These are phyloP conservation scores for Fusarium sarcochroum DNA, from an alignment of 2,329 filamentous ascomycete species.

Conservation along the genomic window DNA sequence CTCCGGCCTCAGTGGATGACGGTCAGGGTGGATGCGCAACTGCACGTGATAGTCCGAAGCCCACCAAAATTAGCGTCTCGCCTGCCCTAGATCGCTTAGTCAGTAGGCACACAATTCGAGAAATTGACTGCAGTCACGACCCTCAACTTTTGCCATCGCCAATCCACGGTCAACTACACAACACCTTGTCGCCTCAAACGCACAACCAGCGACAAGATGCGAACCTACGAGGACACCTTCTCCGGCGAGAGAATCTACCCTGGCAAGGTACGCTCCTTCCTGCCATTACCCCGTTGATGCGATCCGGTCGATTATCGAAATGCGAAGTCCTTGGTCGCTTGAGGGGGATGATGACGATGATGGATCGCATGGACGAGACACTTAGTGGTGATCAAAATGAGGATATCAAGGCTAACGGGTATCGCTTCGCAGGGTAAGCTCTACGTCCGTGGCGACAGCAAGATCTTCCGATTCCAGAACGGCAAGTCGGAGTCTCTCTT, in stretches of 20 bases:
- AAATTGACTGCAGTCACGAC: slow-evolving; percentile 56
- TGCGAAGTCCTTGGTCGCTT: slow-evolving; percentile 29
- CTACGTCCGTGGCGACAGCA: slow-evolving; percentile 99
- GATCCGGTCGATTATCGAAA: slow-evolving; percentile 45
- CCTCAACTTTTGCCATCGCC: slow-evolving; percentile 56
- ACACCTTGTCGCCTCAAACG: slow-evolving; percentile 58
- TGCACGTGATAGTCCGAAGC: slow-evolving; percentile 50
- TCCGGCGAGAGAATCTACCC: slow-evolving; percentile 77
- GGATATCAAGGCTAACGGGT: slow-evolving; percentile 49
- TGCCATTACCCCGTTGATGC: slow-evolving; percentile 33
- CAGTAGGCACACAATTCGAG: slow-evolving; percentile 58
- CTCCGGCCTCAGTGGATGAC: slow-evolving; percentile 16
- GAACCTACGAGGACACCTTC: slow-evolving; percentile 77
- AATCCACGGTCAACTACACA: slow-evolving; percentile 58
- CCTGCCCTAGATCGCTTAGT: slow-evolving; percentile 60
- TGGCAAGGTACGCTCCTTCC: slow-evolving; percentile 70
- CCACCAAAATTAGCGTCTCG: slow-evolving; percentile 43
- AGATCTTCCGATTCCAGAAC: slow-evolving; percentile 99
- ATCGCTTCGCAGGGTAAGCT: slow-evolving; percentile 86
- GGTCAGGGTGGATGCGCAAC: slow-evolving; percentile 37
- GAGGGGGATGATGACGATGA: slow-evolving; percentile 23
- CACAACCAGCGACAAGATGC: slow-evolving; percentile 68
- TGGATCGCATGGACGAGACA: slow-evolving; percentile 32
- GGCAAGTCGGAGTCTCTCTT: slow-evolving; percentile 99
- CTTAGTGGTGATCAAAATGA: slow-evolving; percentile 23